These are phyloP conservation scores for Aegilops umbellulata DNA, from an alignment of 176 grass and related monocot species.

Conservation along the genomic window DNA sequence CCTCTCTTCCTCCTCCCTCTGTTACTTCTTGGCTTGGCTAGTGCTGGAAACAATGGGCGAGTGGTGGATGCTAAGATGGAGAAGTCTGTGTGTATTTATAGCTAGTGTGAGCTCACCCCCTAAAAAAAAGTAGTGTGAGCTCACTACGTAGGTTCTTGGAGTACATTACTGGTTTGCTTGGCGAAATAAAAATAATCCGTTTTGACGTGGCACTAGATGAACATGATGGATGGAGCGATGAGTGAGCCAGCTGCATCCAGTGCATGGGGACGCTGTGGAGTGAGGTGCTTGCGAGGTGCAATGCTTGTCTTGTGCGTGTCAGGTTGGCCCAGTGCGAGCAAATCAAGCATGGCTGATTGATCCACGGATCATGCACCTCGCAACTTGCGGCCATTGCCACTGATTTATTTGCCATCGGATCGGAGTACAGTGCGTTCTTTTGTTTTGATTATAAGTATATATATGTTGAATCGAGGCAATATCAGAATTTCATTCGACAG, in stretches of 20 bases:
- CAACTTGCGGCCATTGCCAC: not conserved
- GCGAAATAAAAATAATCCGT: not conserved
- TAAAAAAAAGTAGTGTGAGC: not conserved
- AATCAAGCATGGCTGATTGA: not conserved
- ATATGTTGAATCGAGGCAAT: not conserved
- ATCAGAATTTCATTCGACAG: not conserved
- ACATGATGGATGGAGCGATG: not conserved
- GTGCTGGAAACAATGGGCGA: too few species aligned
- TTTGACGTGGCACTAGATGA: not conserved
- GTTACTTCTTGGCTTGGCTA: not conserved
- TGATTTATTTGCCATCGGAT: too few species aligned
- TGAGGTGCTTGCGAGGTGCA: not conserved
- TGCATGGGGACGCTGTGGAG: not conserved
- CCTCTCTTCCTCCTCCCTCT: not conserved
- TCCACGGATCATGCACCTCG: not conserved
- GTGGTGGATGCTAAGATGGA: not conserved
- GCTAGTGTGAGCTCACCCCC: not conserved
- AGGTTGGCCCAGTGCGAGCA: constrained; percentile 16
- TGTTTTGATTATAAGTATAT: too few species aligned
- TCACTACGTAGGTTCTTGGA: not conserved
- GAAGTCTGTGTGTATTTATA: constrained; percentile 15
- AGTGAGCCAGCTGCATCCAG: not conserved
- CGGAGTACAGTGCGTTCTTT: too few species aligned
- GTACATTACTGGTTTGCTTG: not conserved
- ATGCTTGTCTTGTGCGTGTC: constrained; percentile 15